Evolutionary conservation across 1,284 basidiomycete genomes (phyloP).

Genomic region (Rhodotorula sp.): DNA sequence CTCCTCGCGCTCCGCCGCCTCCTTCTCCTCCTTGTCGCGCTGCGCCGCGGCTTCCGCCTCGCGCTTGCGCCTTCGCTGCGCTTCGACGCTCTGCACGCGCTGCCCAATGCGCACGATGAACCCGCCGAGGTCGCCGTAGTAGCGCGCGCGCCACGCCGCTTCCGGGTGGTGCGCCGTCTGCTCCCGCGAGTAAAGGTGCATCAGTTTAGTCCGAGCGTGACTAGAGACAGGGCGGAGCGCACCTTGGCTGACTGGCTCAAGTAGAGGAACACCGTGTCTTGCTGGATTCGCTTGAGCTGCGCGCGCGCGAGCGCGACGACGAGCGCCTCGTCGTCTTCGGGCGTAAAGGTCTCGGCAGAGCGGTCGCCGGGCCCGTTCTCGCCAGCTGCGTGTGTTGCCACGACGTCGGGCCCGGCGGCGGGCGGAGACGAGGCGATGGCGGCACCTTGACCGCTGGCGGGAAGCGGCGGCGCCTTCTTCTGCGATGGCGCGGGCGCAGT

Average conservation of each 20-base stretch:
- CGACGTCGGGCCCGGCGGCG: background rate
- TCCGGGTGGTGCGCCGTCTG: background rate
- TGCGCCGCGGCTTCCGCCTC: background rate
- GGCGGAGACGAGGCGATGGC: background rate
- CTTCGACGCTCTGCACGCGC: background rate
- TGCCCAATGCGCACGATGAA: background rate
- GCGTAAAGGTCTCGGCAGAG: background rate
- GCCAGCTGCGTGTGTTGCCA: too few species aligned
- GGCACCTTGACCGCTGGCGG: too few species aligned
- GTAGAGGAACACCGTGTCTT: background rate
- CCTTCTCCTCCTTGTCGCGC: background rate
- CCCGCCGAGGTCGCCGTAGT: background rate
- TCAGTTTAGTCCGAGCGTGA: background rate
- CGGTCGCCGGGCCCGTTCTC: background rate
- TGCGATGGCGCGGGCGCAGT: background rate
- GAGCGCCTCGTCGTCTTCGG: background rate
- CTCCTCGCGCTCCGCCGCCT: background rate
- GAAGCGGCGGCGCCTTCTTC: too few species aligned
- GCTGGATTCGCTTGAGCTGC: background rate
- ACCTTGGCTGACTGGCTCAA: background rate
- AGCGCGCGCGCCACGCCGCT: background rate
- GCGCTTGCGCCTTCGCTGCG: background rate
- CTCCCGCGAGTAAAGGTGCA: background rate
- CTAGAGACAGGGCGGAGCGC: background rate
- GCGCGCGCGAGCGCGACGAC: slow-evolving; percentile 1